phyloP scores from a whole-genome alignment of 2,329 filamentous ascomycete species.

The Aaosphaeria pasadenensis region DNA sequence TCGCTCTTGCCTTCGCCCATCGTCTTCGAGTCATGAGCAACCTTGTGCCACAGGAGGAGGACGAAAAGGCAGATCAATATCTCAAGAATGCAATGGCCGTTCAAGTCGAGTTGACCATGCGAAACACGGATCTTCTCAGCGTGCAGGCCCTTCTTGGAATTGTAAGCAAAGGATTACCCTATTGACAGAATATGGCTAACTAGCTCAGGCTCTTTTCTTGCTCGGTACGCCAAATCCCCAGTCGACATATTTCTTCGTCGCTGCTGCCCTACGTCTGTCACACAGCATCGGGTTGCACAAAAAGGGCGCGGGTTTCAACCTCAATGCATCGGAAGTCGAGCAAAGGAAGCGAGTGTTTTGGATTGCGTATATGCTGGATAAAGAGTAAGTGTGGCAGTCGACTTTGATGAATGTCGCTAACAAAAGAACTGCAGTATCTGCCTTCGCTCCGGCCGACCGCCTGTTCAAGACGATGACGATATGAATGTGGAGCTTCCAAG shows the following conservation, averaged over 20 bases:
- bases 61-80: conserved; percentile 92
- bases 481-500: conserved; percentile 97
- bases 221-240: conserved; percentile 97
- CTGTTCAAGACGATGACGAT: conserved; percentile 72
- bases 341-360: conserved; percentile 78
- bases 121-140: conserved; percentile 90
- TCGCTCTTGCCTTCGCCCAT: conserved; percentile 89
- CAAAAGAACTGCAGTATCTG: conserved; percentile 53
- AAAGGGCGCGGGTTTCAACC: conserved; percentile 84
- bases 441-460: conserved; percentile 67
- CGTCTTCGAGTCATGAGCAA: conserved; percentile 94
- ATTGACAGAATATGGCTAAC: conserved; percentile 1
- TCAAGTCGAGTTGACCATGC: conserved; percentile 88
- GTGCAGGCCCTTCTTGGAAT: conserved; percentile 93
- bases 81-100: conserved; percentile 96
- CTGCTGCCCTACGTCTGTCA: conserved; percentile 83
- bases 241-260: conserved; percentile 85
- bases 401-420: neutral
- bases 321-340: conserved; percentile 91
- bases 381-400: conserved; percentile 52
- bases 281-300: conserved; percentile 97
- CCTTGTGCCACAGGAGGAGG: conserved; percentile 83
- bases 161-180: conserved; percentile 41
- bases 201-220: conserved; percentile 70
- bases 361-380: conserved; percentile 73